Percentiles rank a stretch among this genome's conserved stretches.
Evolutionary conservation across 352 stramenopile species (phyloP).

Genomic region (Phytophthora sp.): DNA sequence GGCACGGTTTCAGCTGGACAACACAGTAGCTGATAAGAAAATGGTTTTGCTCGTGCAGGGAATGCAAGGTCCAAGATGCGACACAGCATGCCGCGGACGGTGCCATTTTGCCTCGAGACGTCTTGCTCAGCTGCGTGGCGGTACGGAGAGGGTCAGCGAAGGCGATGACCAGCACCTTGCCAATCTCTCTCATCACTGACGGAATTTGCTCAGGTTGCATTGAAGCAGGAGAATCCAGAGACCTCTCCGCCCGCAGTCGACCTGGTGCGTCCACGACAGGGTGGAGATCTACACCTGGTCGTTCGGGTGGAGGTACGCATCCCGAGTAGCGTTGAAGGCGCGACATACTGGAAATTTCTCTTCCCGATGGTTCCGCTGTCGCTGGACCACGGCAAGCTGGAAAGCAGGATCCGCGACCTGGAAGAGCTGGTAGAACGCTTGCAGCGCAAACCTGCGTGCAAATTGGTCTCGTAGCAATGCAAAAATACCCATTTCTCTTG

Average conservation of each 20-base stretch:
- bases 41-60: conserved; percentile 1
- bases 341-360: not conserved
- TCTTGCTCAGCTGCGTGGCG: not conserved
- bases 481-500: no score
- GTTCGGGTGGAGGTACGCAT: not conserved
- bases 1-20: no score
- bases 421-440: not conserved
- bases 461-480: no score
- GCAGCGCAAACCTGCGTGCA: no score
- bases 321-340: not conserved
- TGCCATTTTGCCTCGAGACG: not conserved
- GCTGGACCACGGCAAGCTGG: not conserved
- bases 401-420: not conserved
- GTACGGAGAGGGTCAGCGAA: not conserved
- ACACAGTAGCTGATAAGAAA: no score
- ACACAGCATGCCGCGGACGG: not conserved
- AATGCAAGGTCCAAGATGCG: conserved; percentile 1
- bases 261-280: not conserved
- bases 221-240: no score
- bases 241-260: not conserved
- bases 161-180: no score
- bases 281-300: not conserved
- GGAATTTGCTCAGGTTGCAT: no score
- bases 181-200: no score
- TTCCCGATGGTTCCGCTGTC: not conserved